These are phyloP conservation scores for Aspergillus sp. DNA, from an alignment of 2,329 filamentous ascomycete genomes.

Conservation along the genomic window DNA sequence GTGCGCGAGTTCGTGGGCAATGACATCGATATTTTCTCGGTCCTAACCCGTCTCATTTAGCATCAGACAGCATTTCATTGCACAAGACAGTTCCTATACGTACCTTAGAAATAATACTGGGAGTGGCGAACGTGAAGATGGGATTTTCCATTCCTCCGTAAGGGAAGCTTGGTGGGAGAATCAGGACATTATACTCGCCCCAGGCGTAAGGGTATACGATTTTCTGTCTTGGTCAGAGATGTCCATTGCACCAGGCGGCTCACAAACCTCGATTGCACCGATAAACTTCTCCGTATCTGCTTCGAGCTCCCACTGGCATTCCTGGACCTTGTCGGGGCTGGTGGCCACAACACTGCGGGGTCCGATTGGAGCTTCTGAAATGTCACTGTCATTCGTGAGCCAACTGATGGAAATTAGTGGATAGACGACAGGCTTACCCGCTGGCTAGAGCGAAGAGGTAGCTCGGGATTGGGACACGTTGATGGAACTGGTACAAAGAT, in stretches of 20 bases:
- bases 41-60: slow-evolving; percentile 47
- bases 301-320: slow-evolving; percentile 88
- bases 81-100: not conserved
- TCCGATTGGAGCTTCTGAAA: slow-evolving; percentile 82
- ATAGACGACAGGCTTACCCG: slow-evolving; percentile 38
- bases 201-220: slow-evolving; percentile 85
- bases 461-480: slow-evolving; percentile 87
- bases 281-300: slow-evolving; percentile 90
- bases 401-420: not conserved
- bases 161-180: slow-evolving; percentile 86
- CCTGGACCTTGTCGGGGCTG: slow-evolving; percentile 81
- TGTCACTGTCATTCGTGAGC: slow-evolving; percentile 61
- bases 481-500: slow-evolving; percentile 78
- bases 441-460: slow-evolving; percentile 92
- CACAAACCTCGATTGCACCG: slow-evolving; percentile 71
- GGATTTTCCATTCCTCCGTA: slow-evolving; percentile 88
- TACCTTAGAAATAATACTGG: slow-evolving; percentile 83
- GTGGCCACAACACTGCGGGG: slow-evolving; percentile 82
- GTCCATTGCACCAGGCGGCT: not conserved
- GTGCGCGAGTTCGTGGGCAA: slow-evolving; percentile 78
- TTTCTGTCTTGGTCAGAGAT: slow-evolving; percentile 39
- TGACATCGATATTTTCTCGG: slow-evolving; percentile 90
- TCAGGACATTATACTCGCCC: slow-evolving; percentile 92
- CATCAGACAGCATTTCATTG: not conserved
- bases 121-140: slow-evolving; percentile 92